Conservation (phyloP, 768 basidiomycete genomes). For the Chalciporus chontae region DNA sequence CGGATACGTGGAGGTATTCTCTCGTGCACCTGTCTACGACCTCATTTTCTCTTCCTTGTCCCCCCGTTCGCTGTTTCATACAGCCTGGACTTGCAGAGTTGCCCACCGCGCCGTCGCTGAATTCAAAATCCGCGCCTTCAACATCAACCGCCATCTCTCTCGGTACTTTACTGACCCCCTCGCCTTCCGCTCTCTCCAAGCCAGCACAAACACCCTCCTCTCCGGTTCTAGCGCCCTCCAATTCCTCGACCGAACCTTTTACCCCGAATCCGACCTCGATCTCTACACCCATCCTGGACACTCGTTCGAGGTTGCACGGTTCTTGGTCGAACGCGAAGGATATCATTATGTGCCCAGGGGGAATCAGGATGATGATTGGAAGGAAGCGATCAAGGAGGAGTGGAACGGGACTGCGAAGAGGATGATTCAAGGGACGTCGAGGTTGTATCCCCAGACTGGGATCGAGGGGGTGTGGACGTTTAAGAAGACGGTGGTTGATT, state of each 20-base stretch:
- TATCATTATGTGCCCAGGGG: conserved; percentile 28
- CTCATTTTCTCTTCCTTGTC: conserved; percentile 18
- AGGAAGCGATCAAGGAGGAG: background rate
- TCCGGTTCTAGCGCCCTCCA: conserved; percentile 55
- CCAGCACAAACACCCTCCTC: conserved; percentile 41
- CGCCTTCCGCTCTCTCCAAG: conserved; percentile 44
- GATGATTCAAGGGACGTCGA: accelerated
- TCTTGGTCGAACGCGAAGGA: conserved; percentile 29
- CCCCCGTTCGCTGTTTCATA: conserved; percentile 22
- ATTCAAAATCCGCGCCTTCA: conserved; percentile 30
- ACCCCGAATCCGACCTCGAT: conserved; percentile 49
- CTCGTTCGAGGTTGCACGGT: conserved; percentile 32
- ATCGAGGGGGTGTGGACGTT: conserved; percentile 24
- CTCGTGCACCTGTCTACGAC: conserved; percentile 21
- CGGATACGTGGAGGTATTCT: conserved; percentile 4
- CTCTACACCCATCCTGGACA: conserved; percentile 39
- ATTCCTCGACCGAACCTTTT: conserved; percentile 44
- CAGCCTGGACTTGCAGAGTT: conserved; percentile 21
- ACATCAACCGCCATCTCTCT: conserved; percentile 34
- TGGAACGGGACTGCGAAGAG: conserved; percentile 21
- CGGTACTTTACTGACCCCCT: conserved; percentile 35
- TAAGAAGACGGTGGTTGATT: conserved; percentile 6
- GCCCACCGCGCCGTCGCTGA: conserved; percentile 12
- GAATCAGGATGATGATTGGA: conserved; percentile 19
- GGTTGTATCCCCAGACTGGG: background rate